Evolutionary conservation across 257 asterid species (phyloP).

Genomic region (Capsicum rhomboideum): DNA sequence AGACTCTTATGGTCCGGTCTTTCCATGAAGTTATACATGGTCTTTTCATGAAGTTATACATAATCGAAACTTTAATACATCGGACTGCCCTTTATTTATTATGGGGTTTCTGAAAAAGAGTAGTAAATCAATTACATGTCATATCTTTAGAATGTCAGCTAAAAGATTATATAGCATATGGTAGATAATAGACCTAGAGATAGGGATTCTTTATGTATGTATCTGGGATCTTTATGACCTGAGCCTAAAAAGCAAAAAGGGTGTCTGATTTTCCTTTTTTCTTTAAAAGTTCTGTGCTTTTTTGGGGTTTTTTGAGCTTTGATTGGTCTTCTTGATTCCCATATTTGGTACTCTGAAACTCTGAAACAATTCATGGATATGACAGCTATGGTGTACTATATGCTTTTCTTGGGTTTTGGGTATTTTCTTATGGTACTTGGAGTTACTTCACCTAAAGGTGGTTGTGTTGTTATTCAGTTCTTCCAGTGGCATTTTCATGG

Average conservation of each 20-base stretch:
- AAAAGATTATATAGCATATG: conserved; percentile 32
- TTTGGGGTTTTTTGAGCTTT: not conserved
- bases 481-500: conserved; percentile 3
- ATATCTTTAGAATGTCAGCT: conserved; percentile 34
- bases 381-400: conserved; percentile 9
- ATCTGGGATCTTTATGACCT: conserved; percentile 1
- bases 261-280: not conserved
- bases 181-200: conserved; percentile 11
- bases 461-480: not conserved
- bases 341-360: conserved; percentile 4
- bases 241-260: conserved; percentile 13
- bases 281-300: not conserved
- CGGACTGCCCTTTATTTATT: no score
- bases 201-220: not conserved
- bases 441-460: conserved; percentile 3
- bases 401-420: conserved; percentile 8
- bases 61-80: no score
- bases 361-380: conserved; percentile 2
- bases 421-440: conserved; percentile 5
- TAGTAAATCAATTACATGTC: conserved; percentile 15
- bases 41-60: no score
- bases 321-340: not conserved
- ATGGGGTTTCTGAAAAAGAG: not conserved
- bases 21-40: no score
- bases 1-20: no score